A percentile compares a stretch with the other conserved stretches of the same genome.
phyloP scores from a whole-genome alignment of 2,329 filamentous ascomycete genomes.

The Tolypocladium nubicola region DNA sequence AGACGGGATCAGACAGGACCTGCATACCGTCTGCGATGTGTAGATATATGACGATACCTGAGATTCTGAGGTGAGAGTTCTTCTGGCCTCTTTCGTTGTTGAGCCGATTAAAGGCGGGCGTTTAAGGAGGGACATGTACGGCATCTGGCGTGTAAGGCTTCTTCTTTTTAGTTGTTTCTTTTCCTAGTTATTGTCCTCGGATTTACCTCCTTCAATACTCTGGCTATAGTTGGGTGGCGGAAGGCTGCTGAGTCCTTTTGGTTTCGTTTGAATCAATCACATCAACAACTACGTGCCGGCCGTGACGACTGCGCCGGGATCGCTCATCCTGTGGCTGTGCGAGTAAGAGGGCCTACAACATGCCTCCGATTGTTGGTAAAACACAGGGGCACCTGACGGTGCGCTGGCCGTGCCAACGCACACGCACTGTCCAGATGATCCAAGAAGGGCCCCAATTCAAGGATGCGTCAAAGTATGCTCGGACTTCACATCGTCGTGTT shows the following conservation, averaged over 20 bases:
- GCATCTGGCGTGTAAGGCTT: slow-evolving; percentile 21
- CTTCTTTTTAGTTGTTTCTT: slow-evolving; percentile 5
- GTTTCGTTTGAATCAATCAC: background rate
- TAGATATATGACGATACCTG: slow-evolving; percentile 20
- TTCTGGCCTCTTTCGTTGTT: slow-evolving; percentile 16
- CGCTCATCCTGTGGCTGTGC: background rate
- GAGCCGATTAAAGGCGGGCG: slow-evolving; percentile 15
- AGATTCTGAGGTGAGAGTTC: slow-evolving; percentile 10
- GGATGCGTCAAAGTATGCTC: background rate
- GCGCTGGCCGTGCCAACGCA: no score
- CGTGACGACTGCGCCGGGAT: background rate
- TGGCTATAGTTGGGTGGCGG: background rate
- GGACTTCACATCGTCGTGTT: background rate
- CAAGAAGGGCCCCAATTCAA: no score
- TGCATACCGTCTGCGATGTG: slow-evolving; percentile 8
- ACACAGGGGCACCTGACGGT: no score
- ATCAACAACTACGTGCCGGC: background rate
- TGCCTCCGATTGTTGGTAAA: no score
- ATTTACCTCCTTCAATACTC: slow-evolving; percentile 1
- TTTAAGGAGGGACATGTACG: slow-evolving; percentile 19
- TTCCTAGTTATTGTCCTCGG: background rate
- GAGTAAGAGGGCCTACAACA: no score
- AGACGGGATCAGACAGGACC: slow-evolving; percentile 1
- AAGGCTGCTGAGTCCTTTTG: background rate
- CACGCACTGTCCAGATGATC: no score